phyloP scores from a whole-genome alignment of 345 rosid genomes.

The Hirschfeldia incana region DNA sequence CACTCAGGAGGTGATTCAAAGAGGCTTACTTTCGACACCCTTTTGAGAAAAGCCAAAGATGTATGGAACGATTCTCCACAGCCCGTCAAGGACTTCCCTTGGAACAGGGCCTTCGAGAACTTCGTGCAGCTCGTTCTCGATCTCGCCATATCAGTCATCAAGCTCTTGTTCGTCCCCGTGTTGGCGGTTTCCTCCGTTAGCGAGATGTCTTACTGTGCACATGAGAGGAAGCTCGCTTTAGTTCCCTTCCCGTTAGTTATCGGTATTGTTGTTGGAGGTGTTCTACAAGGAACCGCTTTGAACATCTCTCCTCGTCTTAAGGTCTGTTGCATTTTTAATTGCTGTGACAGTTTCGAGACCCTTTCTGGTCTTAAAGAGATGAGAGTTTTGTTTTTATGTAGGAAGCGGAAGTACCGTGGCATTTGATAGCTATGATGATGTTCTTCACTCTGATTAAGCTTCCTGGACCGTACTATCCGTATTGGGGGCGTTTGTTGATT shows the following conservation, averaged over 20 bases:
- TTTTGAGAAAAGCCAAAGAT: constrained; percentile 51
- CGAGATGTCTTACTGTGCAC: constrained; percentile 99
- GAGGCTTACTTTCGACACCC: constrained; percentile 46
- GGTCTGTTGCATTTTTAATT: constrained; percentile 32
- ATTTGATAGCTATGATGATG: constrained; percentile 60
- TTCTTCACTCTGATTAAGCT: constrained; percentile 66
- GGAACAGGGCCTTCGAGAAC: constrained; percentile 67
- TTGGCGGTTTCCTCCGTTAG: constrained; percentile 75
- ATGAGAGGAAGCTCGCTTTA: constrained; percentile 65
- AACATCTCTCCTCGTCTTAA: constrained; percentile 72
- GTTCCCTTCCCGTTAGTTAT: constrained; percentile 67
- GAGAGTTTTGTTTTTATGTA: constrained; percentile 26
- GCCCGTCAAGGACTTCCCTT: constrained; percentile 84
- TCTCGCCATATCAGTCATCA: constrained; percentile 62
- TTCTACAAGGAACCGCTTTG: constrained; percentile 57
- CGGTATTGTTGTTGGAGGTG: constrained; percentile 61
- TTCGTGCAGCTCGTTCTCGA: constrained; percentile 74
- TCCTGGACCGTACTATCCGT: constrained; percentile 86
- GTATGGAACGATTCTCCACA: constrained; percentile 69
- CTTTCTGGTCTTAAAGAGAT: not conserved
- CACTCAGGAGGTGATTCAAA: constrained; percentile 57
- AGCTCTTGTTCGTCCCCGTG: constrained; percentile 70
- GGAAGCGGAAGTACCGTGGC: constrained; percentile 95
- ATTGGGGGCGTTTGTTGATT: constrained; percentile 77
- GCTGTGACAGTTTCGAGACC: not conserved